These are phyloP conservation scores for Aspergillus wentii DNA, from an alignment of 495 filamentous ascomycete genomes.

Conservation along the genomic window DNA sequence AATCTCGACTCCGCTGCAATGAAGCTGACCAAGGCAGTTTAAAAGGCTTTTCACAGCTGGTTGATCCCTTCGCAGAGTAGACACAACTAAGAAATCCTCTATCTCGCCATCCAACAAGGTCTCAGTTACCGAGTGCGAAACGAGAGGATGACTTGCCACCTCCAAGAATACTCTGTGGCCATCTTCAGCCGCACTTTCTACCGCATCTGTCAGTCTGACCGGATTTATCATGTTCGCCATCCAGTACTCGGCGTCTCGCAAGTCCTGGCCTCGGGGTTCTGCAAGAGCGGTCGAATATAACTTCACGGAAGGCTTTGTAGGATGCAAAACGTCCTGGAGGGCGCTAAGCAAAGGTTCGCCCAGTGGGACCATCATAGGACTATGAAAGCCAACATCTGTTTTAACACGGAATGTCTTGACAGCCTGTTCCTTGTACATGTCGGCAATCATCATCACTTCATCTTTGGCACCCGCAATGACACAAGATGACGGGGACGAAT, in stretches of 20 bases:
- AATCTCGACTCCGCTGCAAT: conserved; percentile 36
- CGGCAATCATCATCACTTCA: conserved; percentile 12
- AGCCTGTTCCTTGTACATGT: conserved; percentile 8
- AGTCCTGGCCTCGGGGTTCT: conserved; percentile 12
- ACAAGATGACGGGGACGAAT: conserved; percentile 37
- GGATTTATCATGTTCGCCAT: too few relatives aligned
- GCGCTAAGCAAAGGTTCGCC: conserved; percentile 14
- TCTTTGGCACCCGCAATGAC: conserved; percentile 26
- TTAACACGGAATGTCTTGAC: conserved; percentile 23
- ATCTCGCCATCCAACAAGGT: conserved; percentile 23
- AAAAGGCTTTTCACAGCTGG: too few relatives aligned
- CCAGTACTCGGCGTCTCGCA: conserved; percentile 18
- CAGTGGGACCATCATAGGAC: conserved; percentile 25
- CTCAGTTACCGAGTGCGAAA: conserved; percentile 29
- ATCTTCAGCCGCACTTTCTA: conserved; percentile 30
- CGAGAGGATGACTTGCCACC: conserved; percentile 29
- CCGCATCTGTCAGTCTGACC: conserved; percentile 21
- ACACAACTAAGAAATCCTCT: conserved; percentile 21
- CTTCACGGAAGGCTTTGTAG: conserved; percentile 14
- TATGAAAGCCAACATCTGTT: conserved; percentile 29
- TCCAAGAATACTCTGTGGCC: conserved; percentile 27
- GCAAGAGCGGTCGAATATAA: conserved; percentile 33
- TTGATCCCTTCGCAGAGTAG: conserved; percentile 41
- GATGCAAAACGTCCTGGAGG: conserved; percentile 17
- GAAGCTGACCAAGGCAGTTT: conserved; percentile 39